phyloP scores from a whole-genome alignment of 192 early-diverging fungal species.

The Linnemannia elongata region DNA sequence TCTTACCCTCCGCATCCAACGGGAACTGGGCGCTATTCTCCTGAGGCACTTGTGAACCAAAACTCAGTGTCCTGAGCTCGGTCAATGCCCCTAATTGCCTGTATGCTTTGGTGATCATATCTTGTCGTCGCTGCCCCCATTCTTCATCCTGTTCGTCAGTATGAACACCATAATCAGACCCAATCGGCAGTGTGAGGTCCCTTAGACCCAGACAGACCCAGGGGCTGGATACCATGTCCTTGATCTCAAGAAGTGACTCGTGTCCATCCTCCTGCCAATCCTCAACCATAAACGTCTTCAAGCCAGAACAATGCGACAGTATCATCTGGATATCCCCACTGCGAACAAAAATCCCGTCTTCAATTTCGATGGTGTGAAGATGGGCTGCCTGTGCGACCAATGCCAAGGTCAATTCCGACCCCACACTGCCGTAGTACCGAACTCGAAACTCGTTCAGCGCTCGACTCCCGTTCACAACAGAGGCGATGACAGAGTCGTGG shows the following conservation, averaged over 20 bases:
- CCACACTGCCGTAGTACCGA: not conserved
- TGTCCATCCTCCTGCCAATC: not conserved
- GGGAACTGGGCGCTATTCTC: not conserved
- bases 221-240: not conserved
- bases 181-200: not conserved
- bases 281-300: not conserved
- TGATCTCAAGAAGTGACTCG: not conserved
- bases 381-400: not conserved
- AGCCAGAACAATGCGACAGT: not conserved
- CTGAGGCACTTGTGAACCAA: not conserved
- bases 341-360: not conserved
- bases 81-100: not conserved
- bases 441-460: not conserved
- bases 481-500: not conserved
- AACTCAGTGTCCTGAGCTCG: not conserved
- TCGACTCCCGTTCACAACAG: not conserved
- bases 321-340: not conserved
- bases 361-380: not conserved
- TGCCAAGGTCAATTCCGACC: not conserved
- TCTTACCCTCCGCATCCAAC: not conserved
- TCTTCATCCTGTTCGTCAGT: not conserved
- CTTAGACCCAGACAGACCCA: not conserved
- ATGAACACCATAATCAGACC: not conserved
- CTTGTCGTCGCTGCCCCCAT: not conserved
- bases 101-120: not conserved